Percentiles rank a stretch among this genome's conserved stretches.
These are phyloP conservation scores for Neurospora sp. DNA, from an alignment of 495 filamentous ascomycete species.

Conservation along the genomic window DNA sequence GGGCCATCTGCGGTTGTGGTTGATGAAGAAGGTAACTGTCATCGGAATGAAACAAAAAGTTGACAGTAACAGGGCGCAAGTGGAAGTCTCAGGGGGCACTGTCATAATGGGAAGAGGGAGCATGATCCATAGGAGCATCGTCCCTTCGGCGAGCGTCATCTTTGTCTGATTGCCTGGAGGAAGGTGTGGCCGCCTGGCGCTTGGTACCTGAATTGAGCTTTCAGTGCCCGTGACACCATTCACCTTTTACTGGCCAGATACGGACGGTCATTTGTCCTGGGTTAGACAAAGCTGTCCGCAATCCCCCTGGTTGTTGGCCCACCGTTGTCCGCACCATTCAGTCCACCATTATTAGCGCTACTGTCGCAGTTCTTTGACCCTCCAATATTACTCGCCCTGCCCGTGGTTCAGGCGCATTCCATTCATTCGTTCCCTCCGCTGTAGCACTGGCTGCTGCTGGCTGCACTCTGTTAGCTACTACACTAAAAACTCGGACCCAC, in stretches of 20 bases:
- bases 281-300: background rate
- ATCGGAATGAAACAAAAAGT: background rate
- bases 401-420: background rate
- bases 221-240: background rate
- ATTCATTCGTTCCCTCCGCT: background rate
- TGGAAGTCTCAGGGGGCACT: background rate
- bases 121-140: too few species aligned
- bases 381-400: background rate
- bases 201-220: background rate
- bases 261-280: background rate
- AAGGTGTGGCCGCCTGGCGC: background rate
- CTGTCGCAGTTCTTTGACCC: background rate
- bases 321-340: background rate
- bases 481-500: conserved; percentile 16
- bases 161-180: background rate
- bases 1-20: background rate
- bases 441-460: background rate
- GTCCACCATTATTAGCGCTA: background rate
- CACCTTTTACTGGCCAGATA: background rate
- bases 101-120: background rate
- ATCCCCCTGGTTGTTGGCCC: background rate
- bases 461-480: background rate
- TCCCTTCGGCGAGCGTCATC: too few species aligned
- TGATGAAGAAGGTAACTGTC: background rate
- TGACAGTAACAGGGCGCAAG: background rate